A percentile compares a stretch with the other conserved stretches of the same genome.
Evolutionary conservation across 305 asterid genomes (phyloP).

Genomic region (Plantago coronopus): DNA sequence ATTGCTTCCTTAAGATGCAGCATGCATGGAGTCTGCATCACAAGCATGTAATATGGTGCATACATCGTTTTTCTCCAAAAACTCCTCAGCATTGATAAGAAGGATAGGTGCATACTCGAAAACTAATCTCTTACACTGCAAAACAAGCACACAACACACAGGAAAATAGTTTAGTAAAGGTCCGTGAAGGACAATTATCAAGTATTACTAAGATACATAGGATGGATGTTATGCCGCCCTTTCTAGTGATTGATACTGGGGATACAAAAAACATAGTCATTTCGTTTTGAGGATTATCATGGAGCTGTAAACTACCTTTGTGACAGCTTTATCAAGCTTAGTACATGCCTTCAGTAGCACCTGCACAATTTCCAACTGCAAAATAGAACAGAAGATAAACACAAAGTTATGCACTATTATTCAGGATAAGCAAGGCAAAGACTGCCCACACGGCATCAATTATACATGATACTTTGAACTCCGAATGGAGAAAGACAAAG

Average conservation of each 20-base stretch:
- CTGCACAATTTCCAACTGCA: constrained; percentile 73
- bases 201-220: too few species aligned
- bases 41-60: constrained; percentile 62
- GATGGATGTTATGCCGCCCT: not conserved
- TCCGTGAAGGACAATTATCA: too few species aligned
- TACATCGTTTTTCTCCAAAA: constrained; percentile 54
- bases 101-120: constrained; percentile 61
- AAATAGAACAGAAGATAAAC: constrained; percentile 23
- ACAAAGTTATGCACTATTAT: not conserved
- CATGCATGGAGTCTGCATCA: constrained; percentile 39
- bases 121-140: constrained; percentile 66
- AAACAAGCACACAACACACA: constrained; percentile 2
- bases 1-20: constrained; percentile 38
- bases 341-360: constrained; percentile 75
- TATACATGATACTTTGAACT: too few species aligned
- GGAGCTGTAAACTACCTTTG: constrained; percentile 41
- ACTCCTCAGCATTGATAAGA: constrained; percentile 56
- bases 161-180: not conserved
- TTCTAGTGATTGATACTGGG: constrained; percentile 1
- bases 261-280: not conserved
- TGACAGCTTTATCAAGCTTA: constrained; percentile 40
- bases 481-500: not conserved
- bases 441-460: not conserved
- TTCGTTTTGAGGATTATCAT: not conserved
- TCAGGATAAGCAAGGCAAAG: not conserved